Evolutionary conservation across 1,284 basidiomycete species (phyloP).

Genomic region (Marasmius fiardii): DNA sequence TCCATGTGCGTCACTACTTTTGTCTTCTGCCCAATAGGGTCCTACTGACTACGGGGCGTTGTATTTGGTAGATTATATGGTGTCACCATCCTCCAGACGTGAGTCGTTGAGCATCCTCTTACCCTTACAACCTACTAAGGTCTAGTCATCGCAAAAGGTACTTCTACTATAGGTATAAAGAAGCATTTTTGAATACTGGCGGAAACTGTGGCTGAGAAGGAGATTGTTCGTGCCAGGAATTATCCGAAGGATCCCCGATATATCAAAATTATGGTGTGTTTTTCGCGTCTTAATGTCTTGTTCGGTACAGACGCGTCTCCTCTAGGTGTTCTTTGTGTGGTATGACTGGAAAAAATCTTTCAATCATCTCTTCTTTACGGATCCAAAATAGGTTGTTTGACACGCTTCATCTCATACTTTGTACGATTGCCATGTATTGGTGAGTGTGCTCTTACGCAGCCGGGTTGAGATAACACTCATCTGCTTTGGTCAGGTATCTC

Average conservation of each 20-base stretch:
- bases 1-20: slow-evolving; percentile 28
- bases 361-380: background rate
- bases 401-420: slow-evolving; percentile 30
- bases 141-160: slow-evolving; percentile 22
- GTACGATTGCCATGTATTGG: slow-evolving; percentile 31
- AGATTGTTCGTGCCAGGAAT: slow-evolving; percentile 20
- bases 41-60: background rate
- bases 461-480: background rate
- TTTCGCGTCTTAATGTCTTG: background rate
- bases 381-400: slow-evolving; percentile 16
- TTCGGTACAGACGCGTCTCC: background rate
- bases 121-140: background rate
- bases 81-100: slow-evolving; percentile 36
- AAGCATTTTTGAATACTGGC: background rate
- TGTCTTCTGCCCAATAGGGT: background rate
- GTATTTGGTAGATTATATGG: slow-evolving; percentile 25
- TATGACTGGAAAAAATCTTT: slow-evolving; percentile 6
- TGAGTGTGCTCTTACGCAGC: slow-evolving; percentile 10
- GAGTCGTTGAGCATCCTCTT: slow-evolving; percentile 12
- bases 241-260: slow-evolving; percentile 29
- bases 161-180: slow-evolving; percentile 30
- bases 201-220: background rate
- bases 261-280: slow-evolving; percentile 28
- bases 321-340: slow-evolving; percentile 32
- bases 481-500: slow-evolving; percentile 26